phyloP scores from a whole-genome alignment of 768 basidiomycete species.

The Russula emetica region DNA sequence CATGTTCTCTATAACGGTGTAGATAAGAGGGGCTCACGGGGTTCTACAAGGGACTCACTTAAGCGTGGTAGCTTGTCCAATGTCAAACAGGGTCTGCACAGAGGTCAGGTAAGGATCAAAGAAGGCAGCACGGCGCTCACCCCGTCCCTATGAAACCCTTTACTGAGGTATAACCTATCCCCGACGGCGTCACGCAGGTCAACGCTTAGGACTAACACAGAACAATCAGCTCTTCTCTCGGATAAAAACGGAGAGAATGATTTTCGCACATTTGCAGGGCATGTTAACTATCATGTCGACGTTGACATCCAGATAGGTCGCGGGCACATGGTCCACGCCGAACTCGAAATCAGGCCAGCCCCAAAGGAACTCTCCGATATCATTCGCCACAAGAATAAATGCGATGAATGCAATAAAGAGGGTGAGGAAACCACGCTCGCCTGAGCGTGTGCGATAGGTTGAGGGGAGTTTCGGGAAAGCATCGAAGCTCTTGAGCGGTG shows the following conservation, averaged over 20 bases:
- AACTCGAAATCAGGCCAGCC: slow-evolving; percentile 92
- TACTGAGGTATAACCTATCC: slow-evolving; percentile 80
- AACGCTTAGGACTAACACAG: slow-evolving; percentile 64
- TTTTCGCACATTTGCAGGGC: slow-evolving; percentile 80
- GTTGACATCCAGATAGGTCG: slow-evolving; percentile 74
- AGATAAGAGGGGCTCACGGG: slow-evolving; percentile 26
- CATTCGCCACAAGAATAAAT: slow-evolving; percentile 76
- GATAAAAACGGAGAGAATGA: background rate
- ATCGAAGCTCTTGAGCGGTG: slow-evolving; percentile 36
- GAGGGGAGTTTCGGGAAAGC: slow-evolving; percentile 40
- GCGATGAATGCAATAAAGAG: slow-evolving; percentile 60
- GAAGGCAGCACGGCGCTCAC: slow-evolving; percentile 40
- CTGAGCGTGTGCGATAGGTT: slow-evolving; percentile 35
- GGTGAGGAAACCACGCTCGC: slow-evolving; percentile 39
- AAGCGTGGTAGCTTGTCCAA: slow-evolving; percentile 72
- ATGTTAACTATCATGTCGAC: slow-evolving; percentile 91
- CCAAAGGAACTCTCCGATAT: slow-evolving; percentile 87
- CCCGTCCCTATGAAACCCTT: slow-evolving; percentile 79
- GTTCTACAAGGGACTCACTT: slow-evolving; percentile 35
- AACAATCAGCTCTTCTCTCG: slow-evolving; percentile 3
- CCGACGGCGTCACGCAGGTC: slow-evolving; percentile 93
- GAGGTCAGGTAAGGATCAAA: background rate
- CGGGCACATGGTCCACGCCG: slow-evolving; percentile 65
- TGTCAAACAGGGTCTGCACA: slow-evolving; percentile 67
- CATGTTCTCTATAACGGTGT: slow-evolving; percentile 49